These are phyloP conservation scores for Penicillium pancosmium DNA, from an alignment of 495 filamentous ascomycete species.

Conservation along the genomic window DNA sequence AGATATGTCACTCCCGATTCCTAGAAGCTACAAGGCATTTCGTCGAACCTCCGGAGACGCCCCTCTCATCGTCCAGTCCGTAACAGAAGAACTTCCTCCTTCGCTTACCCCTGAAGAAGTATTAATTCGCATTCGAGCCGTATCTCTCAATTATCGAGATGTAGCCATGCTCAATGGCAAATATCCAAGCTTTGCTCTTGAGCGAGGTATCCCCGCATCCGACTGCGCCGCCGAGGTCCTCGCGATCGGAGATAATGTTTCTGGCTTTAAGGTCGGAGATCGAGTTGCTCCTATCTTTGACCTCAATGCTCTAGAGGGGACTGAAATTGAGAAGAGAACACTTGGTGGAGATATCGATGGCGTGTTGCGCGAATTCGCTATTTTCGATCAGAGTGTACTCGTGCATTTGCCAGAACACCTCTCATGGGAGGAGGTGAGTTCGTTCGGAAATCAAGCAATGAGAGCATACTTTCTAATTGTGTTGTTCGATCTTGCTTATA, in stretches of 20 bases:
- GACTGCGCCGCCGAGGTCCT: constrained; percentile 3
- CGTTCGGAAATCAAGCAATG: too few species aligned
- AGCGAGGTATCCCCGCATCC: neutral
- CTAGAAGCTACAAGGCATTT: neutral
- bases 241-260: neutral
- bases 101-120: neutral
- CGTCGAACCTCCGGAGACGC: neutral
- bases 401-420: neutral
- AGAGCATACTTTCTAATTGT: neutral
- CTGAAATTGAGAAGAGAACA: neutral
- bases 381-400: constrained; percentile 3
- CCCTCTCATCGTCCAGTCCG: neutral
- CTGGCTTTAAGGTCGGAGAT: constrained; percentile 3
- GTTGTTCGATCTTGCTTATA: neutral
- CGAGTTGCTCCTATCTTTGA: constrained; percentile 7
- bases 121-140: constrained; percentile 5
- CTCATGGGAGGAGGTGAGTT: neutral
- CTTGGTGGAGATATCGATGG: constrained; percentile 5
- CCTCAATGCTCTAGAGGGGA: neutral
- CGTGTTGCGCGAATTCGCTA: constrained; percentile 1
- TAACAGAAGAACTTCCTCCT: neutral
- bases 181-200: constrained; percentile 1
- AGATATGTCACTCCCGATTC: neutral
- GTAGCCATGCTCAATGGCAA: constrained; percentile 6
- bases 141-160: constrained; percentile 8